Evolutionary conservation across 148 eudicot genomes (phyloP), one percentile per base, ranked within the genome.

Genomic region (Rhododendron kiyosumense): DNA sequence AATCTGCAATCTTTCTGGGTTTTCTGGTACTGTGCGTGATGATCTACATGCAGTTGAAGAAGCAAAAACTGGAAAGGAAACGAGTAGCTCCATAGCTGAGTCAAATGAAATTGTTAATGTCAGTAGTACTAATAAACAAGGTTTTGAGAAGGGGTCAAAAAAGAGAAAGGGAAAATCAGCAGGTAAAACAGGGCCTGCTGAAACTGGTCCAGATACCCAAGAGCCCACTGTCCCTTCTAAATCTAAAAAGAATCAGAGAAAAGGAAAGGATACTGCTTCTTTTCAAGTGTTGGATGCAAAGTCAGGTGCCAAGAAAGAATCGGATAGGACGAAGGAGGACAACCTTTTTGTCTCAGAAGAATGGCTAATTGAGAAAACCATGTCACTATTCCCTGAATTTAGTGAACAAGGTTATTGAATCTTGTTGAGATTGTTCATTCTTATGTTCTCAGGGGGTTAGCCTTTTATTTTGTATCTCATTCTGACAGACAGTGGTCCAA

Each of bases 161-260:
- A 97, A 93, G 93, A 97, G 95, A 89, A 94, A 91, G 87, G 99
- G 98, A 85, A 95, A 90, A 90, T 88, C 95, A n/a, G 32, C 86
- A 28, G 96, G 93, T 63, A 93, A 89, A 89, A 85, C 81, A 74
- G 91, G 88, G 79, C 84, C 88, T 67, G 54, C 84, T 86, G 98
- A 95, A 86, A 89, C 51, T 87, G 91, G 86, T 89, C 81, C 87
- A 30, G 98, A 94, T 85, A 85, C 85, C 85, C 94, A 93, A 87
- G 99, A 97, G 52, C 74, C 90, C 71, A 59, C 20, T 8, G 7
- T 89, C 75, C 88, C 97, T 52, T 84, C 89, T 63, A 96, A 94
- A 90, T 94, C 96, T 61, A 97, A 93, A 93, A 97, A 91, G 88
- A 92, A 90, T 84, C 98, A 94, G 91, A 95, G 88, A 67, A 97